Percentiles rank a stretch among this genome's conserved stretches.
Evolutionary conservation across 106 monocot genomes (phyloP).

Genomic region (Iris macrosiphon): DNA sequence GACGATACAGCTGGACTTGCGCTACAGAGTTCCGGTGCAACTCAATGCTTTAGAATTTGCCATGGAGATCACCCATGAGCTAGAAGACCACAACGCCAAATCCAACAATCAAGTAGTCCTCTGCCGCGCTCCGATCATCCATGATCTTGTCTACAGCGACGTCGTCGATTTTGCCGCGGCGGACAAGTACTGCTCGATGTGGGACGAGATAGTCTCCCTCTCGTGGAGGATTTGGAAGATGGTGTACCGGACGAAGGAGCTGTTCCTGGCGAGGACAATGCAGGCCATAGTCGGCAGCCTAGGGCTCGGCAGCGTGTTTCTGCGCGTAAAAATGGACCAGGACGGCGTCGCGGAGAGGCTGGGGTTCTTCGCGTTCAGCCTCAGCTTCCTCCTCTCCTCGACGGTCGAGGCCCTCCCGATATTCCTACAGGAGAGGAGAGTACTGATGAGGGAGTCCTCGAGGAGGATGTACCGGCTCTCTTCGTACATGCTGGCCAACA

Average conservation of each 20-base stretch:
- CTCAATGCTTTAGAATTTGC: slow-evolving; percentile 73
- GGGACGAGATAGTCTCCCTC: slow-evolving; percentile 42
- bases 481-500: slow-evolving; percentile 75
- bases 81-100: slow-evolving; percentile 26
- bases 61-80: slow-evolving; percentile 62
- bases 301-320: slow-evolving; percentile 77
- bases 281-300: slow-evolving; percentile 78
- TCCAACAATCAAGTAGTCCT: too few relatives aligned
- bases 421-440: slow-evolving; percentile 76
- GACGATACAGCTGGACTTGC: slow-evolving; percentile 31
- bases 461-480: slow-evolving; percentile 75
- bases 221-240: slow-evolving; percentile 67
- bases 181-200: slow-evolving; percentile 22
- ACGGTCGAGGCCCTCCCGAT: slow-evolving; percentile 88
- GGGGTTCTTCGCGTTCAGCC: slow-evolving; percentile 83
- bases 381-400: slow-evolving; percentile 97
- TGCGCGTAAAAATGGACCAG: slow-evolving; percentile 23
- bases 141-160: background rate
- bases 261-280: slow-evolving; percentile 65
- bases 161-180: background rate
- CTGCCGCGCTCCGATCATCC: too few relatives aligned
- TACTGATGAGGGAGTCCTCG: slow-evolving; percentile 80
- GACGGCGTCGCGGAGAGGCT: slow-evolving; percentile 63
- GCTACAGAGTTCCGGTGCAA: slow-evolving; percentile 42
- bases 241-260: slow-evolving; percentile 78